Percentiles rank a stretch among this genome's conserved stretches.
Conservation (phyloP, 192 early-diverging fungal species). For the Coemansia sp. region DNA sequence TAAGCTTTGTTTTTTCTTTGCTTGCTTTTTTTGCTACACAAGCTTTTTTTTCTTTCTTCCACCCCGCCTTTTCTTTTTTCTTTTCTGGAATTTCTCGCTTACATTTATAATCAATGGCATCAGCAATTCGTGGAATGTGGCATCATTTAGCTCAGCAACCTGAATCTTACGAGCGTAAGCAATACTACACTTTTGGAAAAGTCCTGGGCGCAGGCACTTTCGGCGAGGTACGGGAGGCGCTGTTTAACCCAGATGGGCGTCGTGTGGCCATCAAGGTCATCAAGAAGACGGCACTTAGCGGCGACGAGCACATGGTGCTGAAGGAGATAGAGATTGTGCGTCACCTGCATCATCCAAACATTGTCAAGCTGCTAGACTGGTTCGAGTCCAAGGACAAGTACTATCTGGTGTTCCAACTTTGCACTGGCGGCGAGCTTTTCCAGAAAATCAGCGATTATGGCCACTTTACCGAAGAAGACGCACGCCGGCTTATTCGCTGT, state of each 20-base stretch:
- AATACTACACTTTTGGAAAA: constrained; percentile 64
- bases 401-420: constrained; percentile 76
- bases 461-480: constrained; percentile 80
- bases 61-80: too few relatives aligned
- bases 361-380: constrained; percentile 75
- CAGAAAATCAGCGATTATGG: constrained; percentile 77
- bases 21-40: too few relatives aligned
- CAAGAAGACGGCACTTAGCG: constrained; percentile 77
- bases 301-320: constrained; percentile 84
- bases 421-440: constrained; percentile 87
- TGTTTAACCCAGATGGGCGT: constrained; percentile 65
- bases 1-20: too few relatives aligned
- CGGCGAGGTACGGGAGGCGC: constrained; percentile 71
- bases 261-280: constrained; percentile 92
- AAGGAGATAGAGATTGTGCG: constrained; percentile 90
- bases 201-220: constrained; percentile 71
- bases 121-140: constrained; percentile 53
- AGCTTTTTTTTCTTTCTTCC: neutral
- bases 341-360: constrained; percentile 81
- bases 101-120: constrained; percentile 25
- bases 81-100: neutral
- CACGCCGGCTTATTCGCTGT: constrained; percentile 69
- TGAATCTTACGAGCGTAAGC: constrained; percentile 65
- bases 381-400: constrained; percentile 76
- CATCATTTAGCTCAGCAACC: constrained; percentile 52